Evolutionary conservation across 192 early-diverging fungal genomes (phyloP), one percentile per base, ranked within the genome.

Genomic region (Irineochytrium annulatum): DNA sequence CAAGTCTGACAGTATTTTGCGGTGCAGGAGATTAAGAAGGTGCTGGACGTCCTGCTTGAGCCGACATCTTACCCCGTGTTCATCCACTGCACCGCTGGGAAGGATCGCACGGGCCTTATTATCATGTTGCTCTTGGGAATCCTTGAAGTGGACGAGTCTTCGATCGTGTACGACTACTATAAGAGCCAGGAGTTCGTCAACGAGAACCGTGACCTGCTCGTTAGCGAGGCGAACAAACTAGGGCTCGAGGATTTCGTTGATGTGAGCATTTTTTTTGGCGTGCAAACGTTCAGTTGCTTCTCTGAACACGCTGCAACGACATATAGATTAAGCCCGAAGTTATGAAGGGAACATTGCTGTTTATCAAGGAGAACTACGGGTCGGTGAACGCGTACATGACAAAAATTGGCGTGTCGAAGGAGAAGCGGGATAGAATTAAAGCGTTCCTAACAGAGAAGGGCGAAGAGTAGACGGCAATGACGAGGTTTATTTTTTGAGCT

Each of bases 81-180:
- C 1, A 68, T 80, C 30, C 74, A 80, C 53, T 80, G 78, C 51
- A 69, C 72, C 13, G 74, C 70, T 27, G 78, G 78, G 1, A 80
- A 80, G 60, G 78, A 80, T 37, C 66, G 78, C 4, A 80, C 78
- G 26, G 78, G 78, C 17, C 22, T 80, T 16, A 55, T 65, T 20
- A 49, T 24, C n/a, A n/a, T n/a, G 3, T 56, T 43, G 1, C 37
- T 57, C 19, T 16, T 51, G 6, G 56, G 45, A 6, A 26, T 31
- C 13, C 19, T 19, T 14, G 63, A 58, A 28, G 45, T 32, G 16
- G 34, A 6, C 2, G 57, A 58, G 22, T 11, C 45, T 3, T n/a
- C 28, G 3, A 56, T 58, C 37, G 45, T 34, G 31, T 28, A 26
- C 59, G 29, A 32, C 43, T 19, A 34, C 39, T 1, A 27, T 43